phyloP scores from a whole-genome alignment of 139 green algal species.

The Limnomonas spitsbergensis region DNA sequence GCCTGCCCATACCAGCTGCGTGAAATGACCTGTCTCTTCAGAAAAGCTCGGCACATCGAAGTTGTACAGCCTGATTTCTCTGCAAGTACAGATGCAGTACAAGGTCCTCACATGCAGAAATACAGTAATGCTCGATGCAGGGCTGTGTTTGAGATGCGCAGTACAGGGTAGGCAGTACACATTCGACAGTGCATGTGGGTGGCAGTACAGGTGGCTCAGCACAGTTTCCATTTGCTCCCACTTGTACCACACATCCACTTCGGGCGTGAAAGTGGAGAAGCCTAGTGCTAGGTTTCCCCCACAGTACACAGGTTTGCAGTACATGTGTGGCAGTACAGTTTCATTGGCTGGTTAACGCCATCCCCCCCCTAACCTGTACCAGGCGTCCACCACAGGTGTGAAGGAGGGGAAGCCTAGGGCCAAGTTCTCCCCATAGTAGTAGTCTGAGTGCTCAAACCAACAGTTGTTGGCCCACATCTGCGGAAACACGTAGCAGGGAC shows the following conservation, averaged over 20 bases:
- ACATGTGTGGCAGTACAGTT: too few relatives aligned
- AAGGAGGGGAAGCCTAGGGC: neutral
- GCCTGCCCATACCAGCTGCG: constrained; percentile 12
- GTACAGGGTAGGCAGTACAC: too few relatives aligned
- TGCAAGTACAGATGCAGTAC: neutral
- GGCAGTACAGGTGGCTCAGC: too few relatives aligned
- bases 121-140: neutral
- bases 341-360: too few relatives aligned
- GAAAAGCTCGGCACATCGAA: neutral
- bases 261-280: neutral
- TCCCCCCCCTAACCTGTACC: neutral
- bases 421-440: constrained; percentile 12
- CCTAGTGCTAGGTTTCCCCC: constrained; percentile 7
- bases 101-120: neutral
- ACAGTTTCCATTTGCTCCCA: too few relatives aligned
- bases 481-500: neutral
- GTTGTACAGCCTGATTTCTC: constrained; percentile 1
- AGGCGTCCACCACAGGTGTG: neutral
- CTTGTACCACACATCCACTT: neutral
- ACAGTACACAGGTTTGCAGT: too few relatives aligned
- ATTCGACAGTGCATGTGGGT: too few relatives aligned
- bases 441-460: constrained; percentile 6
- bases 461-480: constrained; percentile 8
- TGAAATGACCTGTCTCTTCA: constrained; percentile 5
- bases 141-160: too few relatives aligned